These are phyloP conservation scores for Spizellomyces sp. DNA, from an alignment of 192 early-diverging fungal genomes.

Conservation along the genomic window DNA sequence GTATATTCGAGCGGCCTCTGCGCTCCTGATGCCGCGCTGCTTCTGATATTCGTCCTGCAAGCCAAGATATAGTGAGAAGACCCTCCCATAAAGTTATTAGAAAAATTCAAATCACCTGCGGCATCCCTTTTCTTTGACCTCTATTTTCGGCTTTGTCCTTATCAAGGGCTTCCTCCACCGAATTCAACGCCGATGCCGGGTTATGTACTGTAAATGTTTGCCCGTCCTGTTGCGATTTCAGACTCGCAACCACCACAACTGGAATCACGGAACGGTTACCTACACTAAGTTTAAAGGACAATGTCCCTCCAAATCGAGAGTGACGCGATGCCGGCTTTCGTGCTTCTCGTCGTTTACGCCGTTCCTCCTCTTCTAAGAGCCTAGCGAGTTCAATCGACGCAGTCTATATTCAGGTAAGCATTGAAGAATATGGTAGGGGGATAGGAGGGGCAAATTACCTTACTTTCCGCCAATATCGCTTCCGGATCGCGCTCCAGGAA, in stretches of 20 bases:
- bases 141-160: slow-evolving; percentile 8
- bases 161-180: slow-evolving; percentile 34
- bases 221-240: slow-evolving; percentile 19
- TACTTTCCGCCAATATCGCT: slow-evolving; percentile 27
- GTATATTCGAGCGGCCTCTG: slow-evolving; percentile 26
- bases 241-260: not conserved
- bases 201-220: slow-evolving; percentile 32
- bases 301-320: slow-evolving; percentile 50
- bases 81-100: too few species aligned
- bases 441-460: too few species aligned
- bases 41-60: slow-evolving; percentile 20
- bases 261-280: slow-evolving; percentile 6
- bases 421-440: too few species aligned
- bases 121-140: not conserved
- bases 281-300: slow-evolving; percentile 34
- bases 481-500: slow-evolving; percentile 56
- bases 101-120: not conserved
- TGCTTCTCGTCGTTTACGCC: slow-evolving; percentile 7
- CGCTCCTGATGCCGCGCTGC: slow-evolving; percentile 13
- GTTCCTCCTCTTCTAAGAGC: slow-evolving; percentile 27
- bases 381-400: not conserved
- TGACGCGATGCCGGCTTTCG: slow-evolving; percentile 35
- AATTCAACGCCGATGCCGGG: slow-evolving; percentile 9
- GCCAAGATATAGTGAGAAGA: too few species aligned
- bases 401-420: not conserved